Percentiles rank a stretch among this genome's conserved stretches.
phyloP scores from a whole-genome alignment of 2,329 filamentous ascomycete species.

The Ascochyta pisi region DNA sequence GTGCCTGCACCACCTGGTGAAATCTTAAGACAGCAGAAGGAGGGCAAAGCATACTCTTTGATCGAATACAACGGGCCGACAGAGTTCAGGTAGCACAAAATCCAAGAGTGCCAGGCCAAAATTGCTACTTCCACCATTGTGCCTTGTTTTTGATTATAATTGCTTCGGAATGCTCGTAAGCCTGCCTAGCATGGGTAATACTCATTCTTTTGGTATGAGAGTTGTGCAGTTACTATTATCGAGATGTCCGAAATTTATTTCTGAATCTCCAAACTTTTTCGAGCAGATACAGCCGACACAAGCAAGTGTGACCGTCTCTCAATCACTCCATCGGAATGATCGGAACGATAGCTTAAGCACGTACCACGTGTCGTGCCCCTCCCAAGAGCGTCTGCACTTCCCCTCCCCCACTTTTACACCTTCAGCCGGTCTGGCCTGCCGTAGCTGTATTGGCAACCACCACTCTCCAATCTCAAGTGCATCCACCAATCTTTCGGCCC shows the following conservation, averaged over 20 bases:
- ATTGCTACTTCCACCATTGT: background rate
- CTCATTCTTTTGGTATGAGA: background rate
- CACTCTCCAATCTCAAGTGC: constrained; percentile 1
- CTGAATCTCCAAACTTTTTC: no score
- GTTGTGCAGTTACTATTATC: no score
- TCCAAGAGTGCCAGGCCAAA: background rate
- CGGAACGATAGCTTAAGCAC: constrained; percentile 14
- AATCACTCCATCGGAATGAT: constrained; percentile 6
- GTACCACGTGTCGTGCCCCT: background rate
- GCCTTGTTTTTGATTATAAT: background rate
- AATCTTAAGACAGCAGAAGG: constrained; percentile 55
- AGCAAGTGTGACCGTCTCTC: background rate
- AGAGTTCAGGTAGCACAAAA: constrained; percentile 6
- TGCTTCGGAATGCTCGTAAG: background rate
- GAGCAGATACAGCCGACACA: background rate
- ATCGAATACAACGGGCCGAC: constrained; percentile 30
- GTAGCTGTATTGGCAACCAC: constrained; percentile 5
- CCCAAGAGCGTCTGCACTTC: background rate
- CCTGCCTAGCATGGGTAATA: background rate
- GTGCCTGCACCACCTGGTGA: constrained; percentile 64
- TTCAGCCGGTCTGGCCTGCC: constrained; percentile 11
- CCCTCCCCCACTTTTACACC: constrained; percentile 35
- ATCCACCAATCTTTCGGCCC: background rate
- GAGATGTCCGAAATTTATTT: no score
- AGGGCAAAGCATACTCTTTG: constrained; percentile 36